phyloP scores from a whole-genome alignment of 2,329 filamentous ascomycete species.

The Lachnellula arida region DNA sequence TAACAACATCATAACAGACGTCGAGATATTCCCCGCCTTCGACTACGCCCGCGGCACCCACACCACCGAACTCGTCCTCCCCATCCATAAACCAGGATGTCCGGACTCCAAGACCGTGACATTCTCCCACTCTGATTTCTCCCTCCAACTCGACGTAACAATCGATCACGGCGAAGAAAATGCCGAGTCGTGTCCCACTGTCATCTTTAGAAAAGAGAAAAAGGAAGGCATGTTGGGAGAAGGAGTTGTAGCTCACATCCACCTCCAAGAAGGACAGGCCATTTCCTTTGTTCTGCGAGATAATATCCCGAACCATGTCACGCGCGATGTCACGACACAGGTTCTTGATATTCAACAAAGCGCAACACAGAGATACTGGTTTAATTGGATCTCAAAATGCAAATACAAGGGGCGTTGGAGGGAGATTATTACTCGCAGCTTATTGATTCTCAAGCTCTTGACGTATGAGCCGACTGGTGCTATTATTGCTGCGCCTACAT shows the following conservation, averaged over 20 bases:
- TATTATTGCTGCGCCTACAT: conserved; percentile 71
- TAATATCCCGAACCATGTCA: conserved; percentile 53
- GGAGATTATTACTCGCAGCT: conserved; percentile 64
- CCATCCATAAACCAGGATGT: conserved; percentile 36
- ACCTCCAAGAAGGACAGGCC: conserved; percentile 60
- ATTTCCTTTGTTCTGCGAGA: conserved; percentile 66
- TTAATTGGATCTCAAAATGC: conserved; percentile 66
- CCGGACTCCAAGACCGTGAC: conserved; percentile 54
- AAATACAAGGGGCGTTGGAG: conserved; percentile 69
- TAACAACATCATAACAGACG: conserved; percentile 37
- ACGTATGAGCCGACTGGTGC: conserved; percentile 76
- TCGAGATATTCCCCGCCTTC: conserved; percentile 70
- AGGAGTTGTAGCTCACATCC: conserved; percentile 57
- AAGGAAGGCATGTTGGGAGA: conserved; percentile 52
- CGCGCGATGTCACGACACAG: conserved; percentile 51
- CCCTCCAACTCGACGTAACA: conserved; percentile 63
- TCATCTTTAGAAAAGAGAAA: conserved; percentile 51
- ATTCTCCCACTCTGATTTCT: conserved; percentile 54
- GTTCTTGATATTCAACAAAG: conserved; percentile 60
- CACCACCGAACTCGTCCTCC: conserved; percentile 50
- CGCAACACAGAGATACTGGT: conserved; percentile 68
- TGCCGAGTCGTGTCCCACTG: conserved; percentile 43
- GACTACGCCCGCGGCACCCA: conserved; percentile 64
- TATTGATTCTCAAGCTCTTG: conserved; percentile 71
- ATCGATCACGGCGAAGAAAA: conserved; percentile 54